These are phyloP conservation scores for Endothia cerciana DNA, from an alignment of 2,329 filamentous ascomycete genomes.

Conservation along the genomic window DNA sequence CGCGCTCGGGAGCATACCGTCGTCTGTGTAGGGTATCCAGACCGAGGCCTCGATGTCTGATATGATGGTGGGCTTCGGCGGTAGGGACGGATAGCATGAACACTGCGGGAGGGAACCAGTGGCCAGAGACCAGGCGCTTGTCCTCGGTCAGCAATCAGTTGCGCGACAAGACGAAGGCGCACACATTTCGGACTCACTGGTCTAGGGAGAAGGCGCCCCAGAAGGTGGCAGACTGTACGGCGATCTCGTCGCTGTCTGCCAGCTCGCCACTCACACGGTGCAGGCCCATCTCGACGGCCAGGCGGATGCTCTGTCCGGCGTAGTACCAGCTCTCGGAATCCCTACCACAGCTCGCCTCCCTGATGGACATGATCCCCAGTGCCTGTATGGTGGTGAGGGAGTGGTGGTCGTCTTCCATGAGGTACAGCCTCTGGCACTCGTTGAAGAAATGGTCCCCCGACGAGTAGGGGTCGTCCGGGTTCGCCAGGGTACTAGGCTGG, in stretches of 20 bases:
- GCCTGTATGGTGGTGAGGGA: constrained; percentile 74
- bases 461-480: constrained; percentile 63
- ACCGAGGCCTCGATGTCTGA: constrained; percentile 62
- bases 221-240: constrained; percentile 62
- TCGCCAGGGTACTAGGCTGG: constrained; percentile 64
- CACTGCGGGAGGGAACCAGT: constrained; percentile 65
- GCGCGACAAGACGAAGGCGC: too few species aligned
- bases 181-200: constrained; percentile 52
- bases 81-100: constrained; percentile 59
- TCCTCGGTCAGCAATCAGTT: background rate
- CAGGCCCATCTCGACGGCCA: constrained; percentile 73
- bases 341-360: constrained; percentile 73
- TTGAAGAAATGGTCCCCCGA: constrained; percentile 77
- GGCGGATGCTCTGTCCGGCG: constrained; percentile 71
- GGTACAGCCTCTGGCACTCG: constrained; percentile 65
- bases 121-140: constrained; percentile 67
- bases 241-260: constrained; percentile 58
- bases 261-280: constrained; percentile 53
- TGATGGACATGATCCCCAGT: constrained; percentile 74
- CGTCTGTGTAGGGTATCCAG: constrained; percentile 63
- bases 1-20: constrained; percentile 45
- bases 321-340: constrained; percentile 76
- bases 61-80: constrained; percentile 64
- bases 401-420: constrained; percentile 61
- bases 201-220: constrained; percentile 67